phyloP scores from a whole-genome alignment of 441 rosid species.

The Adansonia grandidieri region DNA sequence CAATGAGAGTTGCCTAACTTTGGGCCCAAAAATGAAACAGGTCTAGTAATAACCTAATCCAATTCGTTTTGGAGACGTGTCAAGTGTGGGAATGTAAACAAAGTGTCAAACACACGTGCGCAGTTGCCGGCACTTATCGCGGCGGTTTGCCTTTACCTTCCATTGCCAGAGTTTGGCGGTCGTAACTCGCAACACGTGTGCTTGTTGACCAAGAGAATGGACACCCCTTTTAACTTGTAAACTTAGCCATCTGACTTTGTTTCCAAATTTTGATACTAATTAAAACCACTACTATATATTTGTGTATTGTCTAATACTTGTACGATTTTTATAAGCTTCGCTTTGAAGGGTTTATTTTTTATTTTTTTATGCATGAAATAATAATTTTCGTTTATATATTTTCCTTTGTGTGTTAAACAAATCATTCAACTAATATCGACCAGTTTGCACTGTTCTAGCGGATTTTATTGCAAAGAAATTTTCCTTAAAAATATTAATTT shows the following conservation, averaged over 20 bases:
- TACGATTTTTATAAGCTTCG: neutral
- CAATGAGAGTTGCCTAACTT: conserved; percentile 57
- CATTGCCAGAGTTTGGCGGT: neutral
- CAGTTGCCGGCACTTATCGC: neutral
- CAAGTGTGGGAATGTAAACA: conserved; percentile 10
- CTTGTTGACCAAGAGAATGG: neutral
- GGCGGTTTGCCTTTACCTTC: neutral
- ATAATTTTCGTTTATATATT: neutral
- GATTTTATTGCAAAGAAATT: neutral
- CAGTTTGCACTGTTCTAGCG: neutral
- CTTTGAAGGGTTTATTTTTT: neutral
- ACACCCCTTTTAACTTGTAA: conserved; percentile 16
- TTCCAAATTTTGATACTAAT: neutral
- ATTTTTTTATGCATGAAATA: neutral
- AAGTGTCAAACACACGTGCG: conserved; percentile 14
- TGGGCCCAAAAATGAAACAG: conserved; percentile 25
- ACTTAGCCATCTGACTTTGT: neutral
- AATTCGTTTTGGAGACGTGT: neutral
- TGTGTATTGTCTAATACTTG: conserved; percentile 15
- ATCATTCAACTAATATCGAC: neutral
- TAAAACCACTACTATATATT: neutral
- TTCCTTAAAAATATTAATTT: neutral
- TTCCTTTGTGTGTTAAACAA: neutral
- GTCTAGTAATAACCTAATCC: neutral
- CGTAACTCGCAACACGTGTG: neutral